A percentile compares a stretch with the other conserved stretches of the same genome.
Evolutionary conservation across 345 rosid genomes (phyloP).

Genomic region (Noccaea caerulescens): DNA sequence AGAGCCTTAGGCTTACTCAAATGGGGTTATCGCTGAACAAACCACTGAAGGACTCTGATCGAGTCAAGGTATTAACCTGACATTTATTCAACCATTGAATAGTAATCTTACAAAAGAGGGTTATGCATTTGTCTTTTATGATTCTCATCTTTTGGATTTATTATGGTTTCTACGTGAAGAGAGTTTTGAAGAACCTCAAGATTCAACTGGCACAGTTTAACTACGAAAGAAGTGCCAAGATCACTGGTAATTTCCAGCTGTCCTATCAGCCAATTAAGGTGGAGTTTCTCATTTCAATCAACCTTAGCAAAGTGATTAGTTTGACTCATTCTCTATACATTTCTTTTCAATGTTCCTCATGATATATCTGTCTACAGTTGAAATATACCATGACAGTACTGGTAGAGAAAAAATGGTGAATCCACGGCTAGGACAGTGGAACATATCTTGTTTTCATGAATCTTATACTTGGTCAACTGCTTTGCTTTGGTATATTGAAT

Average conservation of each 20-base stretch:
- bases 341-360: background rate
- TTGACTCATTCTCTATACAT: too few relatives aligned
- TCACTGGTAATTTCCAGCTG: conserved; percentile 57
- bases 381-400: conserved; percentile 61
- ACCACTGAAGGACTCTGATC: conserved; percentile 61
- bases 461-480: background rate
- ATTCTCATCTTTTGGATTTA: background rate
- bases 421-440: conserved; percentile 67
- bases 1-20: conserved; percentile 72
- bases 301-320: background rate
- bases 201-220: conserved; percentile 46
- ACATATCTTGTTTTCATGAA: conserved; percentile 33
- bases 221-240: conserved; percentile 44
- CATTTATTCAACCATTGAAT: background rate
- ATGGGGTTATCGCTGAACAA: conserved; percentile 77
- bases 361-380: conserved; percentile 50
- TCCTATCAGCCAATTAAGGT: conserved; percentile 57
- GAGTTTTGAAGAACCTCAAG: conserved; percentile 54
- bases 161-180: conserved; percentile 69
- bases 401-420: conserved; percentile 52
- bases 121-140: background rate
- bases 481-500: background rate
- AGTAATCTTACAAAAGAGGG: background rate
- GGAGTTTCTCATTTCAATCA: conserved; percentile 21
- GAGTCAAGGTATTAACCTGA: conserved; percentile 53